A percentile compares a stretch with the other conserved stretches of the same genome.
Evolutionary conservation across 1,284 basidiomycete species (phyloP).

Genomic region (Paramarasmius palmivorus): DNA sequence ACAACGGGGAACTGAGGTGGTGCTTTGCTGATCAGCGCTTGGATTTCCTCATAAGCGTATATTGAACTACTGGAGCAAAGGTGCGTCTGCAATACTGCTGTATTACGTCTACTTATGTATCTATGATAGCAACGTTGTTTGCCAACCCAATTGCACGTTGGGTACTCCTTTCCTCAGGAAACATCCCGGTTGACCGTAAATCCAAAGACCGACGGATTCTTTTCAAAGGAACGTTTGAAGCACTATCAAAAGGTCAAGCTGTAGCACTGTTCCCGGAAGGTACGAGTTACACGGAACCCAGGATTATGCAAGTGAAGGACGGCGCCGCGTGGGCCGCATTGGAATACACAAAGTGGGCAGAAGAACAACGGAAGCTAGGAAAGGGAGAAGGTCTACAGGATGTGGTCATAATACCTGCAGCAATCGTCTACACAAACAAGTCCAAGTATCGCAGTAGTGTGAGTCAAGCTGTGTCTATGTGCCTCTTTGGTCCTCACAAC

Average conservation of each 20-base stretch:
- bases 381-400: constrained; percentile 35
- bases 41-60: constrained; percentile 78
- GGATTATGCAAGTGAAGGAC: constrained; percentile 92
- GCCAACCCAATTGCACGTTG: constrained; percentile 71
- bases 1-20: constrained; percentile 16
- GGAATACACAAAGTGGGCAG: constrained; percentile 85
- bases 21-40: constrained; percentile 50
- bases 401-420: constrained; percentile 74
- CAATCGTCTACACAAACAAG: constrained; percentile 95
- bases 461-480: constrained; percentile 27
- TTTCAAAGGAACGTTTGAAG: constrained; percentile 90
- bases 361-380: constrained; percentile 42
- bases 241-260: constrained; percentile 73
- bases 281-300: constrained; percentile 86
- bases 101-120: constrained; percentile 3
- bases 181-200: constrained; percentile 94
- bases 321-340: constrained; percentile 95
- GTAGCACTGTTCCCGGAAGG: constrained; percentile 97
- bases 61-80: constrained; percentile 95
- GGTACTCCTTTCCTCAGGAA: constrained; percentile 87
- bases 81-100: constrained; percentile 30
- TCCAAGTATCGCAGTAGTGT: constrained; percentile 87
- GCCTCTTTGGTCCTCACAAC: not conserved
- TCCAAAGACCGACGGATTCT: constrained; percentile 87
- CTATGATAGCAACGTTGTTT: constrained; percentile 66